Percentiles rank a stretch among this genome's conserved stretches.
phyloP scores from a whole-genome alignment of 805 yeast species.

The Phaffomyces antillensis region DNA sequence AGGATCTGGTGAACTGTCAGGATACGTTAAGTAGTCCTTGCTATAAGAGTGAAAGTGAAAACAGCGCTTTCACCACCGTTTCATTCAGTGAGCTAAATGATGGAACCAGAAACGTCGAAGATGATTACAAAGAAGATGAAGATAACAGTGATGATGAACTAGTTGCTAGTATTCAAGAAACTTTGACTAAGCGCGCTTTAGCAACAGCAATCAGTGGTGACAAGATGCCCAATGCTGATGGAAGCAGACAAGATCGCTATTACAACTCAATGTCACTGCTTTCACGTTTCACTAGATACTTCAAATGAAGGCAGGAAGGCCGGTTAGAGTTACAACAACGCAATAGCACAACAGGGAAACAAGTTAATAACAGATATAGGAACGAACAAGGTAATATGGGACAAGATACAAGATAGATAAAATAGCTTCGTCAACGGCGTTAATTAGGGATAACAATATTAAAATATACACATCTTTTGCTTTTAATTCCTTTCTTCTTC shows the following conservation, averaged over 20 bases:
- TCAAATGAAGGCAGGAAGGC: constrained; percentile 10
- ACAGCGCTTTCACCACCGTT: constrained; percentile 19
- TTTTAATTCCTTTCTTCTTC: too few relatives aligned
- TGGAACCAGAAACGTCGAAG: constrained; percentile 4
- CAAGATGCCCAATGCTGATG: constrained; percentile 1
- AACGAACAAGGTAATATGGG: too few relatives aligned
- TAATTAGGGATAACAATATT: neutral
- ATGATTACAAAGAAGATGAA: constrained; percentile 10
- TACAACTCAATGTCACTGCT: constrained; percentile 20
- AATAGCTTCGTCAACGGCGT: neutral
- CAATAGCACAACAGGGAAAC: too few relatives aligned
- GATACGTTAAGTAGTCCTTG: constrained; percentile 1
- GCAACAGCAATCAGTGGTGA: neutral
- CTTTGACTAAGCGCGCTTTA: constrained; percentile 8
- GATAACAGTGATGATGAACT: constrained; percentile 12
- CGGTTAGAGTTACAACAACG: too few relatives aligned
- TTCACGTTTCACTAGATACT: constrained; percentile 19
- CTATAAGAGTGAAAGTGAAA: constrained; percentile 18
- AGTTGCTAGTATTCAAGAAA: constrained; percentile 17
- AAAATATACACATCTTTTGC: neutral
- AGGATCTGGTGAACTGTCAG: constrained; percentile 16
- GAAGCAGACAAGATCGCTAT: constrained; percentile 17
- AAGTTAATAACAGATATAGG: too few relatives aligned
- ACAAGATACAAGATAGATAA: neutral
- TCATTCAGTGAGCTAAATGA: constrained; percentile 17